Conservation (phyloP, 148 eudicot species). For the Rhododendron griersonianum region DNA sequence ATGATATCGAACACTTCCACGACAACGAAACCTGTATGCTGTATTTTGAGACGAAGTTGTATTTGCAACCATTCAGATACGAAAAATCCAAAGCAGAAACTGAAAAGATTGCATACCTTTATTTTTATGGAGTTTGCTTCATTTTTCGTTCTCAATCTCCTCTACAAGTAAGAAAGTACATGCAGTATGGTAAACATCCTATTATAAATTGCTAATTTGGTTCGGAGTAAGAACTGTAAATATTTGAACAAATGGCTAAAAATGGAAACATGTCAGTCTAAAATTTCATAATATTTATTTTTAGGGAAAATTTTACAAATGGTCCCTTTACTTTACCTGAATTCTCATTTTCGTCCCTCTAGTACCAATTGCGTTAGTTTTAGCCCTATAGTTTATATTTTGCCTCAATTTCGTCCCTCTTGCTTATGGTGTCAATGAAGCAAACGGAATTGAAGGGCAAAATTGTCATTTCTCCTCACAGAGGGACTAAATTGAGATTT, state of each 20-base stretch:
- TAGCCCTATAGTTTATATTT: too few species aligned
- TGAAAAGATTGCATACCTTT: background rate
- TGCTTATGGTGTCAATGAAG: too few species aligned
- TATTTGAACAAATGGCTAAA: background rate
- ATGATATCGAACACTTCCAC: background rate
- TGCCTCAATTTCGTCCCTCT: too few species aligned
- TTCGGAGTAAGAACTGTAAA: background rate
- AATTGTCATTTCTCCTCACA: too few species aligned
- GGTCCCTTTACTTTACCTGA: too few species aligned
- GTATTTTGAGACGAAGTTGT: background rate
- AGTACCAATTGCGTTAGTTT: too few species aligned
- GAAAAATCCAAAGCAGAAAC: background rate
- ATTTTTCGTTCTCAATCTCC: conserved; percentile 4
- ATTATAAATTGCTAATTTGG: background rate
- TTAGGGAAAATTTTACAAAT: too few species aligned
- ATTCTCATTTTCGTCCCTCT: too few species aligned
- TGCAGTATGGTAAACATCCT: background rate
- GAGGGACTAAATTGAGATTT: too few species aligned
- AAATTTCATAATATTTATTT: too few species aligned
- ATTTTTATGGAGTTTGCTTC: conserved; percentile 8
- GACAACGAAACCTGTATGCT: background rate
- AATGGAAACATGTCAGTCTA: too few species aligned
- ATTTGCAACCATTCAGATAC: background rate
- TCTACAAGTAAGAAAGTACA: conserved; percentile 6
- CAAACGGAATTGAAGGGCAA: too few species aligned